Percentiles rank a stretch among this genome's conserved stretches.
Conservation (phyloP, 768 basidiomycete species). For the Mycena filopes region DNA sequence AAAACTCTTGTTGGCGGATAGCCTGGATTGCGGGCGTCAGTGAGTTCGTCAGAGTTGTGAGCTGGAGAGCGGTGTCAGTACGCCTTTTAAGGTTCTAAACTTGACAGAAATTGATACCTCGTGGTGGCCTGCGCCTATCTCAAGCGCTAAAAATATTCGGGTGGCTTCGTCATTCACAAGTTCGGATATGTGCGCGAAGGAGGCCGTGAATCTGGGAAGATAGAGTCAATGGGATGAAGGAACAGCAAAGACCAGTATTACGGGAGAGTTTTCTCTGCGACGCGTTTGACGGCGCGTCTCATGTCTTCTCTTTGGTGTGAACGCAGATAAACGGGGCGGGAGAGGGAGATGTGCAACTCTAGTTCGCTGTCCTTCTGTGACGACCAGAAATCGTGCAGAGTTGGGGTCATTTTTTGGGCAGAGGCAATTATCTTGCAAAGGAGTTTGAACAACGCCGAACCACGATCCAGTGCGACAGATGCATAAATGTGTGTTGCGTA, state of each 20-base stretch:
- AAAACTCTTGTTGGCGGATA: constrained; percentile 83
- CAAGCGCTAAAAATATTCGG: constrained; percentile 81
- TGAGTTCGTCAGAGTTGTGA: constrained; percentile 62
- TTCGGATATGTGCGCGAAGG: constrained; percentile 77
- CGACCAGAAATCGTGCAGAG: constrained; percentile 57
- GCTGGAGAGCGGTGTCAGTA: constrained; percentile 51
- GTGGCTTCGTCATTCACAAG: constrained; percentile 85
- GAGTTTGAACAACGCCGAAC: constrained; percentile 56
- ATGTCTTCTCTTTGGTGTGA: constrained; percentile 83
- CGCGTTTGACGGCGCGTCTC: constrained; percentile 64
- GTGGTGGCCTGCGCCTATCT: constrained; percentile 85
- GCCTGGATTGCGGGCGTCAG: constrained; percentile 67
- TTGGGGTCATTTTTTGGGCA: constrained; percentile 58
- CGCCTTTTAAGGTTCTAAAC: neutral
- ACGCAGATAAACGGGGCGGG: constrained; percentile 82
- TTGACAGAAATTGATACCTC: constrained; percentile 59
- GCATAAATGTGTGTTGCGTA: constrained; percentile 85
- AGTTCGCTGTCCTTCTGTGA: constrained; percentile 32
- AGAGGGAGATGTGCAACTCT: constrained; percentile 87
- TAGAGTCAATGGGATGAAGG: constrained; percentile 12
- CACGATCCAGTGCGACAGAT: constrained; percentile 59
- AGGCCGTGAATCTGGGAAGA: constrained; percentile 69
- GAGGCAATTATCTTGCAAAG: constrained; percentile 56
- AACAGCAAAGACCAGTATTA: constrained; percentile 31
- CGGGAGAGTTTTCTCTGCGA: constrained; percentile 60